Base-by-base conservation (phyloP, 2,329 filamentous ascomycete species). In the Fusarium xyrophilum region DNA sequence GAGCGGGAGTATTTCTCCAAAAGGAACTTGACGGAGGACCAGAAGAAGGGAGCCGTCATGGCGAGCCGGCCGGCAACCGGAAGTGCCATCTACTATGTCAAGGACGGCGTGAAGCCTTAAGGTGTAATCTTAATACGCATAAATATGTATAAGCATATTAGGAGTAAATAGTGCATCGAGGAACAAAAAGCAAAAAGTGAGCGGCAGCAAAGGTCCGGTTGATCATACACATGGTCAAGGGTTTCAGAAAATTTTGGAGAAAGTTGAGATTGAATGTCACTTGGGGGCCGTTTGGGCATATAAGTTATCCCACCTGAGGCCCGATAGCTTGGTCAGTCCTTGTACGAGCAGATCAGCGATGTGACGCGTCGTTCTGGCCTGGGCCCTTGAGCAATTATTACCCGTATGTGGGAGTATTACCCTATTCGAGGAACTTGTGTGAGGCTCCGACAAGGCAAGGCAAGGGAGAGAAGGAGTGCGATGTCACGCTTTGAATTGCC, bases 61-160 rank as follows among this genome's bases (percentile, higher is more conserved):
- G 93, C 97, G 48, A 97, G 92, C 76, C 90, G 92, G 79, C 96
- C 96, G 0, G 92, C 92, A 7, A 89, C 90, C 70, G 93, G 93
- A 33, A 89, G 87, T 70, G 86, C 84, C 4, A 76, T 89, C 17
- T 86, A 83, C 60, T 65, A 81, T 46, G 78, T 84, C 13, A 63
- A 76, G 46, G 76, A 74, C 10, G 74, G 63, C 23, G 64, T 73
- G 15, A 65, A 72, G 68, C 36, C 36, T 36, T 72, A 42, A 57
- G 19, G 15, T 33, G 23, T 15, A 28, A 56, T 42, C 44, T 44
- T 48, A n/a, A 36, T 27, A 27, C 32, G 33, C 21, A 28, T 36
- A 47, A 39, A 51, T 57, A 27, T 47, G 61, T n/a, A 52, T 43
- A 19, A 47, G 38, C 61, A 46, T 42, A 36, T 39, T 44, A 65